A percentile compares a stretch with the other conserved stretches of the same genome.
Conservation (phyloP, 805 yeast species). For the Lipomyces orientalis region DNA sequence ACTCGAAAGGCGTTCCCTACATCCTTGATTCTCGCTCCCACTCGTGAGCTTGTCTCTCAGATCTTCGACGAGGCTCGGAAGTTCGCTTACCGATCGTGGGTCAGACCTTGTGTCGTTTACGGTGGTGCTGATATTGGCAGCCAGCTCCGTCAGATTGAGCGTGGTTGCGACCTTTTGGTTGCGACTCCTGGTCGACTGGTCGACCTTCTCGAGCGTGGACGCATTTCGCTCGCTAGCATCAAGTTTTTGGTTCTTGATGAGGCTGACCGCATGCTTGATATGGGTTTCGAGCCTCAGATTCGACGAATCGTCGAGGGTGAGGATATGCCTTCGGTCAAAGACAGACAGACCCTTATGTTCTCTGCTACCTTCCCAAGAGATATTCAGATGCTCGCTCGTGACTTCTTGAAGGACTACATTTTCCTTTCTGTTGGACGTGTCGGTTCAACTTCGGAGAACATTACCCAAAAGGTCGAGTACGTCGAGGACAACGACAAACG, state of each 20-base stretch:
- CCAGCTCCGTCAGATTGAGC: slow-evolving; percentile 85
- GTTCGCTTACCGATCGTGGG: slow-evolving; percentile 98
- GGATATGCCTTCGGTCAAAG: slow-evolving; percentile 91
- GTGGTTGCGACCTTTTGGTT: slow-evolving; percentile 94
- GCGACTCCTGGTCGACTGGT: slow-evolving; percentile 99
- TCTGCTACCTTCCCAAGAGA: slow-evolving; percentile 99
- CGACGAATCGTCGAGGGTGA: slow-evolving; percentile 97
- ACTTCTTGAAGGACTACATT: slow-evolving; percentile 92
- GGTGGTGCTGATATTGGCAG: slow-evolving; percentile 96
- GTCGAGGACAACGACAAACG: slow-evolving; percentile 95
- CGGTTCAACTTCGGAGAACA: slow-evolving; percentile 98
- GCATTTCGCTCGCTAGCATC: slow-evolving; percentile 85
- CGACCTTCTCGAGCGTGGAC: slow-evolving; percentile 94
- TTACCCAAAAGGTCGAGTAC: slow-evolving; percentile 88
- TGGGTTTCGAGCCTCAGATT: slow-evolving; percentile 99
- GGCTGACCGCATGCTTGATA: slow-evolving; percentile 99
- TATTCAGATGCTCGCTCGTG: slow-evolving; percentile 95
- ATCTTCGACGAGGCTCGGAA: slow-evolving; percentile 95
- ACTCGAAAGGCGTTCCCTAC: slow-evolving; percentile 86
- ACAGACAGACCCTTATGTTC: slow-evolving; percentile 97
- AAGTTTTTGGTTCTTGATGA: slow-evolving; percentile 95
- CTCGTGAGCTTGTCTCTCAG: slow-evolving; percentile 98
- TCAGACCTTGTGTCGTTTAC: slow-evolving; percentile 91
- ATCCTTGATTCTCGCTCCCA: slow-evolving; percentile 94
- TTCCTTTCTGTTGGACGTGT: slow-evolving; percentile 98